These are phyloP conservation scores for Lojkania enalia DNA, from an alignment of 2,329 filamentous ascomycete genomes.

Conservation along the genomic window DNA sequence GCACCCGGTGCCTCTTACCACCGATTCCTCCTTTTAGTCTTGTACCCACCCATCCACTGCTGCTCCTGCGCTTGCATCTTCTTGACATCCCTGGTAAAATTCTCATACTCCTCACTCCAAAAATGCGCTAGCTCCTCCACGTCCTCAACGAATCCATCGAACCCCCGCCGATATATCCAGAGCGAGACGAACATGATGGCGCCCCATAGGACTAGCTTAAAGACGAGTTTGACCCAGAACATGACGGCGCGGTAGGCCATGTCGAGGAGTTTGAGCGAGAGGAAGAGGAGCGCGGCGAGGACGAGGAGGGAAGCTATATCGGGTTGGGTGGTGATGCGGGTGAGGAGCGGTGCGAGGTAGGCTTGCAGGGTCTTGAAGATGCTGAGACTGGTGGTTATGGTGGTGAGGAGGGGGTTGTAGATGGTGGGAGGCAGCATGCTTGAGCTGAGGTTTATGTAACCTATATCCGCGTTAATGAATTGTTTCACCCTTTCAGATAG, in stretches of 20 bases:
- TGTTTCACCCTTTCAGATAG: background rate
- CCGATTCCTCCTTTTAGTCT: background rate
- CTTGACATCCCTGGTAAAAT: conserved; percentile 37
- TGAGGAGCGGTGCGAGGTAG: conserved; percentile 35
- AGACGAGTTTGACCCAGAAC: conserved; percentile 72
- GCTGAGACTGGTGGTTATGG: conserved; percentile 33
- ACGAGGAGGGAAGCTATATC: conserved; percentile 58
- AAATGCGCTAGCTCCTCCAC: conserved; percentile 40
- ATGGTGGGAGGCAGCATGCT: conserved; percentile 38
- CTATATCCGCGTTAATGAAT: conserved; percentile 17
- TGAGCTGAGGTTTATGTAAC: conserved; percentile 36
- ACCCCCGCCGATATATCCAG: conserved; percentile 63
- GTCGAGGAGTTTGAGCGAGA: conserved; percentile 66
- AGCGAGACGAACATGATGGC: conserved; percentile 58
- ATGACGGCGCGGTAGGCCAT: conserved; percentile 72
- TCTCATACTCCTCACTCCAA: conserved; percentile 46
- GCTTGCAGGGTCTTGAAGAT: conserved; percentile 31
- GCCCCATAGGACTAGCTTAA: conserved; percentile 68
- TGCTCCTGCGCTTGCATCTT: conserved; percentile 29
- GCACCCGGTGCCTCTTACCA: background rate
- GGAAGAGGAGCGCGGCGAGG: conserved; percentile 63
- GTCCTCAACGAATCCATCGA: conserved; percentile 67
- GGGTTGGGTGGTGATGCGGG: conserved; percentile 37
- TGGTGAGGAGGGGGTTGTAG: conserved; percentile 33
- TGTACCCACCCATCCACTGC: conserved; percentile 20